These are phyloP conservation scores for Chaetomium fimeti DNA, from an alignment of 495 filamentous ascomycete genomes.

Conservation along the genomic window DNA sequence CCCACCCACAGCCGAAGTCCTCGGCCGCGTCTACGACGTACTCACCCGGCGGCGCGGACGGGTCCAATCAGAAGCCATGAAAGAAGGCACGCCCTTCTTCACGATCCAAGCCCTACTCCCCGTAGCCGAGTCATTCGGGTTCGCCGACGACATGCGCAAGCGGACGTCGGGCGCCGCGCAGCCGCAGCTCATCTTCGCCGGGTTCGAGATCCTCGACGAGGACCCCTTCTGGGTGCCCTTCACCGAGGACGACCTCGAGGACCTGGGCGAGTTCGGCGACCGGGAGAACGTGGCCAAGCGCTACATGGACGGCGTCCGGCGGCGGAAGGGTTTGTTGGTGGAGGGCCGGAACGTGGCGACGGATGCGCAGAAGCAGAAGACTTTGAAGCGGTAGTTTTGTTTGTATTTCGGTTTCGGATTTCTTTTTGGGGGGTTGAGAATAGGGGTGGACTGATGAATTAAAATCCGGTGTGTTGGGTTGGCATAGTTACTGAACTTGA, in stretches of 20 bases:
- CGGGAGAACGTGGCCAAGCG: conserved; percentile 91
- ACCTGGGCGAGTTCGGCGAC: conserved; percentile 90
- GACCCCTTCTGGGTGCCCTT: conserved; percentile 98
- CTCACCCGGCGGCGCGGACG: conserved; percentile 87
- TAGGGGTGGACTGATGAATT: not conserved
- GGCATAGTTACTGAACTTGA: not conserved
- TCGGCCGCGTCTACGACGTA: conserved; percentile 90
- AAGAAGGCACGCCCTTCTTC: conserved; percentile 95
- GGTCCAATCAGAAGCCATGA: conserved; percentile 85
- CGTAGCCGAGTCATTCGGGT: conserved; percentile 92
- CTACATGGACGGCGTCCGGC: conserved; percentile 88
- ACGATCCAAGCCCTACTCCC: conserved; percentile 83
- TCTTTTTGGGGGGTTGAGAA: not conserved
- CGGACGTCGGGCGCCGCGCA: conserved; percentile 85
- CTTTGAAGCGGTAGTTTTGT: conserved; percentile 72
- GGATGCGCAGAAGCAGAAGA: conserved; percentile 99
- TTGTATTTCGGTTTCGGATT: not conserved
- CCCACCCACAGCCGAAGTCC: conserved; percentile 68
- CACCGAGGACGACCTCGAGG: conserved; percentile 95
- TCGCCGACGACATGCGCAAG: conserved; percentile 93
- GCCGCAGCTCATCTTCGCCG: conserved; percentile 89
- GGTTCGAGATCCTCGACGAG: conserved; percentile 85
- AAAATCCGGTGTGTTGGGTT: not conserved
- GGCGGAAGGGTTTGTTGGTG: conserved; percentile 81
- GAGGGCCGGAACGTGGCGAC: conserved; percentile 66